These are phyloP conservation scores for Crithidia sp. DNA, from an alignment of 208 protist species.

Conservation along the genomic window DNA sequence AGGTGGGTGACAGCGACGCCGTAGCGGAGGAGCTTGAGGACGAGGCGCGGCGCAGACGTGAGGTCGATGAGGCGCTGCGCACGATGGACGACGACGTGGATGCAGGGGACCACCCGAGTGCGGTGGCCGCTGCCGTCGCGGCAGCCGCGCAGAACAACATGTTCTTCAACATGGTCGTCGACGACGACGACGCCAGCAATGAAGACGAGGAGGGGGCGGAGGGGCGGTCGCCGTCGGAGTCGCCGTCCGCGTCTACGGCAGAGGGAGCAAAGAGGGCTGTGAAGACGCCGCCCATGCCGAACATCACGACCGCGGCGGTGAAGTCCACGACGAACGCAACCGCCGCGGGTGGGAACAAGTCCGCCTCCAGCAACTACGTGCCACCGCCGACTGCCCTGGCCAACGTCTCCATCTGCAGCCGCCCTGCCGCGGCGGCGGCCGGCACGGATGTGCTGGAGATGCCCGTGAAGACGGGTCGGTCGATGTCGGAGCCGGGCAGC, in stretches of 20 bases:
- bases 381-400: constrained; percentile 49
- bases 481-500: constrained; percentile 13
- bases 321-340: constrained; percentile 28
- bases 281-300: constrained; percentile 13
- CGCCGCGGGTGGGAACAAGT: constrained; percentile 23
- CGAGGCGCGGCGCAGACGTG: constrained; percentile 15
- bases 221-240: background rate
- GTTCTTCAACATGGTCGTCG: constrained; percentile 15
- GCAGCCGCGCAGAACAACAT: constrained; percentile 17
- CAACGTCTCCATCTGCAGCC: constrained; percentile 77
- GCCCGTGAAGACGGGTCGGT: background rate
- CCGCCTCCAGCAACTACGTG: constrained; percentile 32
- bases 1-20: constrained; percentile 29
- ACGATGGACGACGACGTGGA: constrained; percentile 28
- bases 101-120: background rate
- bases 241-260: background rate
- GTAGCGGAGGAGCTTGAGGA: constrained; percentile 28
- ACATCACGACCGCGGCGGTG: constrained; percentile 22
- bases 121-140: constrained; percentile 5
- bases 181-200: constrained; percentile 6
- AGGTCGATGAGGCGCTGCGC: constrained; percentile 22
- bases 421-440: constrained; percentile 51
- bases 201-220: constrained; percentile 9
- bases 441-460: constrained; percentile 68
- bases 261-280: no score